Base-by-base conservation (phyloP, 164 flowering plant genomes). In the Brasenia schreberi region DNA sequence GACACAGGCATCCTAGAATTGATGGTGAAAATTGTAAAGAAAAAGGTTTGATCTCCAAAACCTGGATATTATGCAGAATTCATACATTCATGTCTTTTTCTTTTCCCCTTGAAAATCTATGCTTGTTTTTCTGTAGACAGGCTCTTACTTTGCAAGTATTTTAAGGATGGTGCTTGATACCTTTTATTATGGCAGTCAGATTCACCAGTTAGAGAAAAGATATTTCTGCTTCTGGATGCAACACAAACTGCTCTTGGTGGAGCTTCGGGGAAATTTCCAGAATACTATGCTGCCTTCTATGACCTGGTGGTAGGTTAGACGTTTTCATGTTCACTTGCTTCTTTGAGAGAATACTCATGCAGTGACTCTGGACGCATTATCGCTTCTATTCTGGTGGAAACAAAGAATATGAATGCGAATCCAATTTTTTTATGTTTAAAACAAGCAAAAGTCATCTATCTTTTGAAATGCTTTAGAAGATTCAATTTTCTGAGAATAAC, bases 191-290 rank as follows among this genome's bases (percentile, higher is more conserved):
- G 56, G 23, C 87, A 94, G 99, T 77, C 95, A 18, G 96, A 91
- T 45, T 76, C 78, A 59, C 93, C 92, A 18, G 89, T 89, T 43
- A 78, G 96, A 62, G 97, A 94, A 80, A 87, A 82, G 76, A 84
- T 88, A 69, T 94, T 89, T 83, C 92, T 87, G 65, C 97, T 94
- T 73, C 76, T 94, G 68, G 96, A 94, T 84, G 99, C 97, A 39
- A 90, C 94, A 65, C 99, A 94, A 66, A 85, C 96, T 70, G 84
- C 99, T 43, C 80, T 89, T 68, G 99, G 99, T 72, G 99, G 99
- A 65, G 87, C 92, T 71, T 77, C 89, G 67, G 97, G 96, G 68
- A 91, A 80, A 77, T 91, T 88, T 74, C 96, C 99, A 66, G 89
- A 91, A 66, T 94, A 91, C 76, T 91, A 89, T 77, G 69, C 82